These are phyloP conservation scores for Pulveroboletus frians DNA, from an alignment of 768 basidiomycete genomes.

Conservation along the genomic window DNA sequence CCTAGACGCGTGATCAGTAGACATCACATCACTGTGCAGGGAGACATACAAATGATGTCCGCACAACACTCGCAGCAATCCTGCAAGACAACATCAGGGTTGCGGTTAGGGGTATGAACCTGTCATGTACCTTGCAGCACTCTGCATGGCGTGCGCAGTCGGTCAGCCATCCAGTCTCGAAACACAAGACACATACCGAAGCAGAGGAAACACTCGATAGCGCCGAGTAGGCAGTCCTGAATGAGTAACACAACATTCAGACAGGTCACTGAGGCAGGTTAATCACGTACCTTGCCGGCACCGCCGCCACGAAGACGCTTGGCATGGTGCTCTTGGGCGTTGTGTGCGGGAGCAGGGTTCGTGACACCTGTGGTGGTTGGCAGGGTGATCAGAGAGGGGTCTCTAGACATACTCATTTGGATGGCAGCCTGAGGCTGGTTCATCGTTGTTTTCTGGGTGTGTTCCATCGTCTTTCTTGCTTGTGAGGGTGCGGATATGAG, in stretches of 20 bases:
- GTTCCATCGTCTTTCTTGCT: slow-evolving; percentile 27
- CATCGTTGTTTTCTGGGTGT: slow-evolving; percentile 33
- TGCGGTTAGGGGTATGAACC: background rate
- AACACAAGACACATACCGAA: slow-evolving; percentile 45
- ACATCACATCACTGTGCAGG: background rate
- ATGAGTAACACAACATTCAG: background rate
- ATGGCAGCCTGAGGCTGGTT: slow-evolving; percentile 56
- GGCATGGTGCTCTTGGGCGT: slow-evolving; percentile 41
- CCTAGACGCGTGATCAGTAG: slow-evolving; percentile 35
- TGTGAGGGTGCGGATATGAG: slow-evolving; percentile 18
- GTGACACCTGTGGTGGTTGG: slow-evolving; percentile 36
- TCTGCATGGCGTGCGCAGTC: slow-evolving; percentile 34
- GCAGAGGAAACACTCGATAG: slow-evolving; percentile 65
- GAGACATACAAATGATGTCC: slow-evolving; percentile 62
- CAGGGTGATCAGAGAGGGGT: background rate
- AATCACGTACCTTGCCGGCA: slow-evolving; percentile 49
- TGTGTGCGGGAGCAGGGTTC: slow-evolving; percentile 39
- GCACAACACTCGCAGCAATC: slow-evolving; percentile 66
- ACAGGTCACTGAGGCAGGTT: background rate
- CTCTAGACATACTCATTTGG: slow-evolving; percentile 60
- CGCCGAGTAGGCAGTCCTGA: slow-evolving; percentile 64
- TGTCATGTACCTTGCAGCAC: slow-evolving; percentile 56
- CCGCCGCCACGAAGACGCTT: slow-evolving; percentile 68
- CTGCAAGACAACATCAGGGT: slow-evolving; percentile 28
- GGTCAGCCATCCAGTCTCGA: background rate